Base-by-base conservation (phyloP, 2,329 filamentous ascomycete genomes). In the Trichoderma sp. region DNA sequence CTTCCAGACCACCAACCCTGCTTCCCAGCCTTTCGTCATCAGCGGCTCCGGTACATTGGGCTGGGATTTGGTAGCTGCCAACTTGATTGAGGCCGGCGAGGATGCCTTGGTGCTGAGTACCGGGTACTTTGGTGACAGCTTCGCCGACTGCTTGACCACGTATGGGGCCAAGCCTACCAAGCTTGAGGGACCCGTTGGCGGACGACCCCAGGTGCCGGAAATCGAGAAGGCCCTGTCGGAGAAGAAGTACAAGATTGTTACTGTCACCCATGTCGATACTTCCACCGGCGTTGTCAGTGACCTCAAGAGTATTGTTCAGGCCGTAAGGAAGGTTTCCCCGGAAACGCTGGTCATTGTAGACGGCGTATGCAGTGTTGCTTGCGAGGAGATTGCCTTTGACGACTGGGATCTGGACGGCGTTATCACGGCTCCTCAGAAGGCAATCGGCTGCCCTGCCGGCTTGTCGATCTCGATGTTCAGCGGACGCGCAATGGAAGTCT, bases 61-160 rank as follows among this genome's bases (percentile, higher is more conserved):
- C 71, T 99, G 96, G 96, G 96, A 99, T 79, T 84, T 98, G 70
- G 94, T 98, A 57, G 91, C 94, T n/a, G 91, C 94, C 75, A 99
- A 98, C 84, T 83, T 99, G 72, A 87, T 93, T 71, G 95, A 99
- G 83, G 87, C 90, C 62, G 94, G 92, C 70, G 96, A 99, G 77
- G 88, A 97, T 70, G 96, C 92, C 29, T 87, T 99, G 52, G 94
- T 99, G 67, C 88, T 99, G 21, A 94, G 97, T 84, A 96, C 93
- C 53, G 96, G 96, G 73, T 99, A 99, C 87, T 99, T 99, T 78
- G 94, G 92, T 74, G 94, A 98, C 80, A 94, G 91, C 70, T 97
- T 99, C 78, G 92, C 93, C 73, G 91, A 97, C 82, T 97, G 94
- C 83, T 88, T 99, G 78, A 87, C 91, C 78, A 92, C 92, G 47